Base-by-base conservation (phyloP, 208 protist species). In the Crithidia mellificae region DNA sequence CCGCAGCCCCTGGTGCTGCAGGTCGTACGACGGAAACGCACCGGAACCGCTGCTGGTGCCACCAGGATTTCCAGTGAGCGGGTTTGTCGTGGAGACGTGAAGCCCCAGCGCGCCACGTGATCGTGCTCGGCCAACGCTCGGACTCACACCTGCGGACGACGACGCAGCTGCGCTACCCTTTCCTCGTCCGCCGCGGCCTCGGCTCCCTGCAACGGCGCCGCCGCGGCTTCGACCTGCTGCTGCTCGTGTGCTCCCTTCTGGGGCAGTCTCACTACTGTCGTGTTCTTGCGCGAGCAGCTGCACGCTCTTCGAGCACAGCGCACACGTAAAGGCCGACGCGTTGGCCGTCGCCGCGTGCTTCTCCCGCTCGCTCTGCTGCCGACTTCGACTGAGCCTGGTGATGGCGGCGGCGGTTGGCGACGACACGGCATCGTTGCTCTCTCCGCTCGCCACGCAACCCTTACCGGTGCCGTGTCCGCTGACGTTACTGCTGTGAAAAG, bases 291-390 rank as follows among this genome's bases (percentile, higher is more conserved):
- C 14, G 19, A 75, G 43, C 52, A 77, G 25, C 1, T 74, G 51
- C 38, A 82, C 77, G 6, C 38, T 55, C 34, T 72, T 78, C 0
- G 72, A 74, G 69, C 78, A 84, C 44, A 84, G 32, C 32, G 54
- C 74, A 44, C 78, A 84, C 22, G 58, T 41, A n/a, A n/a, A 25
- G 0, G 38, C 38, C 0, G 63, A 22, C 19, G 38, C 27, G 24
- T 38, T 39, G 6, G 11, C 34, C 7, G 17, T 15, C 24, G 32
- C 39, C 9, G 52, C 39, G 20, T 46, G 24, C 44, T 59, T 39
- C 19, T 34, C 44, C 43, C 12, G 61, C 54, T n/a, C 49, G 41
- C 30, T 44, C 55, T 27, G 32, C 29, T 39, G 66, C 43, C 46
- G 43, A 49, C 24, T 47, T 53, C 41, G 61, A 25, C 38, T 34